Conservation (phyloP, 176 grass and related monocot species). For the Lolium rigidum region DNA sequence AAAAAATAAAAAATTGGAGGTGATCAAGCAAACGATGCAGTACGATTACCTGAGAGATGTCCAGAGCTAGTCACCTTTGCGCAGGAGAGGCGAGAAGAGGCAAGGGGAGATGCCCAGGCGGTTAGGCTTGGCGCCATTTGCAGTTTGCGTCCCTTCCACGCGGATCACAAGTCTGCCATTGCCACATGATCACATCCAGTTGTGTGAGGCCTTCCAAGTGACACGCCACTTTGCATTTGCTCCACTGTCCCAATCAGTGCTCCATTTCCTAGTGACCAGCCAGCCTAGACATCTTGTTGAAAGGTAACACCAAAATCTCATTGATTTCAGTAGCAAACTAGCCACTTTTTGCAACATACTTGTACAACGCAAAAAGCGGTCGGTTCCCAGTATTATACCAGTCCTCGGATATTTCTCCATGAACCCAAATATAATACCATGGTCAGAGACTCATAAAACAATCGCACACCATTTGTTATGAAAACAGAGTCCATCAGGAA, state of each 20-base stretch:
- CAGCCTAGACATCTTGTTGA: background rate
- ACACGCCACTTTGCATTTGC: background rate
- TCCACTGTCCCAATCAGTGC: background rate
- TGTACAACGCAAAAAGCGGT: background rate
- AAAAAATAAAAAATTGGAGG: background rate
- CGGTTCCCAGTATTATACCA: background rate
- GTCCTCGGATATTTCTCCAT: background rate
- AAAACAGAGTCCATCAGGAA: background rate
- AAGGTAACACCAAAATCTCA: background rate
- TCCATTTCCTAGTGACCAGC: background rate
- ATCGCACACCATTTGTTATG: background rate
- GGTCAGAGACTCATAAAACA: background rate
- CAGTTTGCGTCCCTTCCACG: background rate
- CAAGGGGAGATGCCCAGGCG: background rate
- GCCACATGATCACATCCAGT: background rate
- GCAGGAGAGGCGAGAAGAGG: too few species aligned
- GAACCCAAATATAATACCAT: background rate
- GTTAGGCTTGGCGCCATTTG: constrained; percentile 38
- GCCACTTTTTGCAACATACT: background rate
- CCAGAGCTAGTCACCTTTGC: background rate
- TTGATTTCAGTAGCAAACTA: background rate
- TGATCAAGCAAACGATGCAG: background rate
- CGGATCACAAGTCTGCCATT: background rate
- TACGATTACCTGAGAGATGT: background rate
- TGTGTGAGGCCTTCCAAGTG: constrained; percentile 25